Conservation (phyloP, 2,329 filamentous ascomycete genomes). For the Venturia effusa region DNA sequence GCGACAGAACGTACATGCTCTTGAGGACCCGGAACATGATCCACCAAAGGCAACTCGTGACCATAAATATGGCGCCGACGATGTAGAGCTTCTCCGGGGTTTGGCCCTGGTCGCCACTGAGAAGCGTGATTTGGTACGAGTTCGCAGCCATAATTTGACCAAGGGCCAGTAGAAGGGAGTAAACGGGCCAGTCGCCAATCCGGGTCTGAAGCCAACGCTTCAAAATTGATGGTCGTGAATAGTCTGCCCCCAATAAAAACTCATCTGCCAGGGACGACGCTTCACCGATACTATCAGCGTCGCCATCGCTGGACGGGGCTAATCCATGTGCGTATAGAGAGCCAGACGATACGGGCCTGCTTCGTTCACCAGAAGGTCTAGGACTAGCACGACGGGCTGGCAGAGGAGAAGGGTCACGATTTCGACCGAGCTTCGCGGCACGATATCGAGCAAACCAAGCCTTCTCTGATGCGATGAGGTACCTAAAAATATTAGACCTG, state of each 20-base stretch:
- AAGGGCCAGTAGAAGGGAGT: constrained; percentile 49
- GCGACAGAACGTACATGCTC: constrained; percentile 44
- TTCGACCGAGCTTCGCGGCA: constrained; percentile 2
- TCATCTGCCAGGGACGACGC: constrained; percentile 6
- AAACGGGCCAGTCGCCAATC: constrained; percentile 52
- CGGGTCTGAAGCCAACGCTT: constrained; percentile 28
- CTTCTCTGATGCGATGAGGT: constrained; percentile 54
- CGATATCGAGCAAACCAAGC: constrained; percentile 50
- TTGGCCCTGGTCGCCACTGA: constrained; percentile 53
- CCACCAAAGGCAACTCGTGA: constrained; percentile 52
- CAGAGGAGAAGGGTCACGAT: background rate
- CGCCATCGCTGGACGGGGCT: background rate
- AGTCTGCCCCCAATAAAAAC: constrained; percentile 17
- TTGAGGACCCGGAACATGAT: constrained; percentile 47
- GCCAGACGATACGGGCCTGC: background rate
- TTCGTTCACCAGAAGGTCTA: background rate
- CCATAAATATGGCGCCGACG: constrained; percentile 48
- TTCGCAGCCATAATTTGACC: constrained; percentile 55
- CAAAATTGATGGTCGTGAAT: constrained; percentile 16
- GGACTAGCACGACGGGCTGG: background rate
- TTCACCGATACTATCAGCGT: background rate
- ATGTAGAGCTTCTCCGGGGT: constrained; percentile 48
- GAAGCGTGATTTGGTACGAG: constrained; percentile 56
- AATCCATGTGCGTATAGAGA: background rate
- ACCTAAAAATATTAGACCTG: background rate